phyloP scores from a whole-genome alignment of 306 rosid genomes.

The Clitoria ternatea region DNA sequence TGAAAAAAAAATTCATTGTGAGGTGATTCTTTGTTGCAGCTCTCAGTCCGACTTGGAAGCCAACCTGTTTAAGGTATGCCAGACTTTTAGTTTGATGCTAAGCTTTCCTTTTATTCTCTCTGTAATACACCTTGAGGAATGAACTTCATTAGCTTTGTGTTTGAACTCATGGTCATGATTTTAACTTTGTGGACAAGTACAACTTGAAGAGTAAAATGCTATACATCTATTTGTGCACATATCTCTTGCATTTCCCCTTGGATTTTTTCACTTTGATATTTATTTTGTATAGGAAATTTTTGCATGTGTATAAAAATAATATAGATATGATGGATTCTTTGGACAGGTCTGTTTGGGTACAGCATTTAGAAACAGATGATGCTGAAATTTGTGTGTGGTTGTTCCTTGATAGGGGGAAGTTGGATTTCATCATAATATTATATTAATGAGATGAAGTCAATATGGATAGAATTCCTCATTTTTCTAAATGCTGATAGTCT shows the following conservation, averaged over 20 bases:
- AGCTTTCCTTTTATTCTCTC: not conserved
- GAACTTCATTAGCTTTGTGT: not conserved
- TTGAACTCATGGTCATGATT: not conserved
- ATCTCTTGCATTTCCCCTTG: not conserved
- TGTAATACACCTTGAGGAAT: not conserved
- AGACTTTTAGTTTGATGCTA: not conserved
- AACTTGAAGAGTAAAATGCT: not conserved
- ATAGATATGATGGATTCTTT: not conserved
- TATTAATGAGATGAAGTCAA: constrained; percentile 1
- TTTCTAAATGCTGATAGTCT: not conserved
- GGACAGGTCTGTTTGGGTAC: not conserved
- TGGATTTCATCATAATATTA: not conserved
- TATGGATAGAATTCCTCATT: not conserved
- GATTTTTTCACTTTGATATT: not conserved
- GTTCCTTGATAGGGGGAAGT: constrained; percentile 1
- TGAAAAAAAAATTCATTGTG: not conserved
- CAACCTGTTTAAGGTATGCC: constrained; percentile 79
- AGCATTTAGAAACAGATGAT: not conserved
- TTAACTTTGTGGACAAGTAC: not conserved
- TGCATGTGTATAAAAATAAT: not conserved
- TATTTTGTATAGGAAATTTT: not conserved
- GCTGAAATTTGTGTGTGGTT: not conserved
- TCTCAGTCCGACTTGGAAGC: constrained; percentile 88
- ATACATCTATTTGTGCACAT: not conserved
- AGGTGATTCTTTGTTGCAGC: constrained; percentile 51